Evolutionary conservation across 1,284 basidiomycete species (phyloP).

Genomic region (Coniophora puteana): DNA sequence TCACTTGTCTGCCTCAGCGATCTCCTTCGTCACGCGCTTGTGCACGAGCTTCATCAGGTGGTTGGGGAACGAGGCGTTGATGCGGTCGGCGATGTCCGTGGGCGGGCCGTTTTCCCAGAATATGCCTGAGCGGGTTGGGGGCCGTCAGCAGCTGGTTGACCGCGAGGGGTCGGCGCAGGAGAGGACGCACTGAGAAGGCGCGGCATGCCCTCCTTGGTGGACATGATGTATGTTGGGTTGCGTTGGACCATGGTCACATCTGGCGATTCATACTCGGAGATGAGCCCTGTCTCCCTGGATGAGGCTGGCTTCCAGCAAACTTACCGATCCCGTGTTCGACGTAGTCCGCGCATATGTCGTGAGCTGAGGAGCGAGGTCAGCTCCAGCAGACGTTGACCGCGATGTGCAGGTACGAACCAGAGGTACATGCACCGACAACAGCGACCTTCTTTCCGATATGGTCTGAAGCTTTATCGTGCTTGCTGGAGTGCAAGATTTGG

Average conservation of each 20-base stretch:
- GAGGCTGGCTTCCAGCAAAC: too few species aligned
- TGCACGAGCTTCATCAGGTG: slow-evolving; percentile 30
- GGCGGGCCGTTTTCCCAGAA: slow-evolving; percentile 38
- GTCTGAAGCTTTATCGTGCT: slow-evolving; percentile 45
- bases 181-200: slow-evolving; percentile 27
- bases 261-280: slow-evolving; percentile 12
- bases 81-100: slow-evolving; percentile 32
- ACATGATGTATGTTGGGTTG: slow-evolving; percentile 57
- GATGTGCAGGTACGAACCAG: slow-evolving; percentile 34
- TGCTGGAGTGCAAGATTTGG: slow-evolving; percentile 49
- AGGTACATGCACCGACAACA: slow-evolving; percentile 60
- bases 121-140: slow-evolving; percentile 33
- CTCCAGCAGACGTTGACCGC: background rate
- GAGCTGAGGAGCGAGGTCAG: slow-evolving; percentile 15
- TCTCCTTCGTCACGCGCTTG: slow-evolving; percentile 38
- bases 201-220: slow-evolving; percentile 41
- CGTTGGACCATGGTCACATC: slow-evolving; percentile 65
- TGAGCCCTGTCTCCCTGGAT: background rate
- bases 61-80: slow-evolving; percentile 28
- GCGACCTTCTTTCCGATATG: slow-evolving; percentile 57
- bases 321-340: slow-evolving; percentile 25
- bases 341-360: slow-evolving; percentile 27
- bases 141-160: too few species aligned
- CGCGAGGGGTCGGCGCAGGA: background rate
- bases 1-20: slow-evolving; percentile 54